phyloP scores from a whole-genome alignment of 495 filamentous ascomycete genomes.

The Neurospora pannonica region DNA sequence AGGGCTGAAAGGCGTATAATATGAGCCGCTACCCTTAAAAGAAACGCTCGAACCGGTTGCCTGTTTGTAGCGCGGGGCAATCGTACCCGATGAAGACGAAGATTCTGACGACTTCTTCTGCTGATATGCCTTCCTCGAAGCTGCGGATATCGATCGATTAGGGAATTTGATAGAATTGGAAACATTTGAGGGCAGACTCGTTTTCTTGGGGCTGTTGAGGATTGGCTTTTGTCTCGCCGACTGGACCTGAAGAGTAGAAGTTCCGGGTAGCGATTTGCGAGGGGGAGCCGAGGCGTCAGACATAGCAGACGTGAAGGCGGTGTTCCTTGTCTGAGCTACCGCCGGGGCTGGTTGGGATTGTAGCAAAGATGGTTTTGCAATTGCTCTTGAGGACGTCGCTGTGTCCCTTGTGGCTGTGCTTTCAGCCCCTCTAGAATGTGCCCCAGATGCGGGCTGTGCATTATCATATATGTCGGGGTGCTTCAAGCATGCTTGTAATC shows the following conservation, averaged over 20 bases:
- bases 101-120: neutral
- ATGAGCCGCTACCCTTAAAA: neutral
- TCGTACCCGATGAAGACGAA: neutral
- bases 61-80: neutral
- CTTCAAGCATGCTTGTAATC: neutral
- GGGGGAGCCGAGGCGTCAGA: neutral
- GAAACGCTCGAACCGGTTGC: neutral
- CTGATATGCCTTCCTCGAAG: neutral
- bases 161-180: neutral
- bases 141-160: neutral
- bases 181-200: neutral
- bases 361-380: neutral
- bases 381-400: neutral
- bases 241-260: neutral
- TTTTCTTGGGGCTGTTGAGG: neutral
- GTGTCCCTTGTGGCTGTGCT: neutral
- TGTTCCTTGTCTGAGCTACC: neutral
- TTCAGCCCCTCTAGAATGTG: neutral
- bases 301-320: neutral
- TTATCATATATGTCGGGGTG: neutral
- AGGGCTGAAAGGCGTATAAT: neutral
- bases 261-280: neutral
- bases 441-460: neutral
- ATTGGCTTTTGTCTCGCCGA: neutral
- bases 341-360: neutral